phyloP scores from a whole-genome alignment of 495 filamentous ascomycete species.

The Trichocladium antarcticum region DNA sequence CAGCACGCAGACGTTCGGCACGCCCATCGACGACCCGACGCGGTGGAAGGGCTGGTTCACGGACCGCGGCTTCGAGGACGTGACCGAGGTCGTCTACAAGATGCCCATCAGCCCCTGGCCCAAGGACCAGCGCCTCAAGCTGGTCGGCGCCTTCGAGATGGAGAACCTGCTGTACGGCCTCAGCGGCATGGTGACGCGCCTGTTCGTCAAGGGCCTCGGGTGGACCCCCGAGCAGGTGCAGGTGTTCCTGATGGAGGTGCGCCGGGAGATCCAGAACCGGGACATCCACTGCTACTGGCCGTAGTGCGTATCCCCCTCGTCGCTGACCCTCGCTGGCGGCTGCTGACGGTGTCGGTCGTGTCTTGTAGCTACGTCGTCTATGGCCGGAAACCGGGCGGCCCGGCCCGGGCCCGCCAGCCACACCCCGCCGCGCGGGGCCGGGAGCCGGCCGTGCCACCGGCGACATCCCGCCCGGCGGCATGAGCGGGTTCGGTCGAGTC shows the following conservation, averaged over 20 bases:
- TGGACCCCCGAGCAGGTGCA: constrained; percentile 41
- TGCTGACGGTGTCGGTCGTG: too few species aligned
- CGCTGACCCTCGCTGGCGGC: neutral
- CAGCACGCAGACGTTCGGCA: constrained; percentile 16
- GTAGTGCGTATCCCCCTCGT: constrained; percentile 14
- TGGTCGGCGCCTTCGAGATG: constrained; percentile 37
- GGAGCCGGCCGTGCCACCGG: neutral
- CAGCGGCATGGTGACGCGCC: constrained; percentile 38
- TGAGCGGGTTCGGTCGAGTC: too few species aligned
- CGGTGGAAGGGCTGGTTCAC: constrained; percentile 23
- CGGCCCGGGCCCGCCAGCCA: too few species aligned
- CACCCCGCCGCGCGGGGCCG: neutral
- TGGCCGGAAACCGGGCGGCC: constrained; percentile 20
- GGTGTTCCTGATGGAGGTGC: constrained; percentile 41
- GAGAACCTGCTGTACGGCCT: constrained; percentile 32
- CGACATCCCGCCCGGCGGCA: too few species aligned
- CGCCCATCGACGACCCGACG: constrained; percentile 27
- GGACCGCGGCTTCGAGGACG: constrained; percentile 38
- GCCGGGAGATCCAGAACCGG: constrained; percentile 43
- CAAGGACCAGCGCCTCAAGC: constrained; percentile 36
- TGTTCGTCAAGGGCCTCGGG: constrained; percentile 42
- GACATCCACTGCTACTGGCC: constrained; percentile 39
- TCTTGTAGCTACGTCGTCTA: constrained; percentile 18
- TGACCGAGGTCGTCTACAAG: constrained; percentile 35
- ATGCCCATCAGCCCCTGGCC: constrained; percentile 46